These are phyloP conservation scores for Ogataea salicorniae DNA, from an alignment of 805 yeast genomes.

Conservation along the genomic window DNA sequence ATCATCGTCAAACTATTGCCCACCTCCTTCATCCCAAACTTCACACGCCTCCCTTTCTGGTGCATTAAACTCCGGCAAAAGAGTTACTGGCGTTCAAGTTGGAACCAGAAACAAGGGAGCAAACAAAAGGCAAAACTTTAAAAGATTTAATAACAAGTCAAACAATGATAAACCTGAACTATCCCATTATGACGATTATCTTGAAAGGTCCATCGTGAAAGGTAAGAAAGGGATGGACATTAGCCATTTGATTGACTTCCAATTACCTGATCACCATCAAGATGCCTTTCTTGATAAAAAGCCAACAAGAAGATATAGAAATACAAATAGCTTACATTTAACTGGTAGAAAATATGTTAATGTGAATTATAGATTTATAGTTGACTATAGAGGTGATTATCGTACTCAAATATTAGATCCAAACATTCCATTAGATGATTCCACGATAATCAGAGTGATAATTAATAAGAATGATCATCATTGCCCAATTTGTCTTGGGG, in stretches of 20 bases:
- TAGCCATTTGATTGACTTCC: conserved; percentile 62
- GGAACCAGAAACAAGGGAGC: conserved; percentile 1
- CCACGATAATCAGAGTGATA: conserved; percentile 64
- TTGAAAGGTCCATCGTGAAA: conserved; percentile 18
- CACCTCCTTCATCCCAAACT: background rate
- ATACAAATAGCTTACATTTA: conserved; percentile 38
- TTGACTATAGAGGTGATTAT: conserved; percentile 58
- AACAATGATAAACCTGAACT: conserved; percentile 29
- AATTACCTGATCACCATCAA: conserved; percentile 36
- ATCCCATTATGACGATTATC: conserved; percentile 12
- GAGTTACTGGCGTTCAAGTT: conserved; percentile 2
- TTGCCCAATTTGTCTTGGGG: conserved; percentile 89
- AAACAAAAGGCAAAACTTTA: conserved; percentile 1
- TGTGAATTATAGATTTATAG: conserved; percentile 77
- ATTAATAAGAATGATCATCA: conserved; percentile 60
- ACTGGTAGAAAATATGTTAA: conserved; percentile 70
- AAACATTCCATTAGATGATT: conserved; percentile 60
- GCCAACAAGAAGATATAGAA: conserved; percentile 18
- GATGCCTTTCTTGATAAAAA: conserved; percentile 6
- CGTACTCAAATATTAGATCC: conserved; percentile 63
- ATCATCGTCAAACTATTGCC: background rate
- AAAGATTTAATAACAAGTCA: conserved; percentile 27
- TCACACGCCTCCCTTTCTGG: background rate
- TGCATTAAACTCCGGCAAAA: background rate
- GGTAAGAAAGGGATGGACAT: conserved; percentile 35